Evolutionary conservation across 805 yeast genomes (phyloP), one percentile per base, ranked within the genome.

Genomic region (Blastobotrys parvus): DNA sequence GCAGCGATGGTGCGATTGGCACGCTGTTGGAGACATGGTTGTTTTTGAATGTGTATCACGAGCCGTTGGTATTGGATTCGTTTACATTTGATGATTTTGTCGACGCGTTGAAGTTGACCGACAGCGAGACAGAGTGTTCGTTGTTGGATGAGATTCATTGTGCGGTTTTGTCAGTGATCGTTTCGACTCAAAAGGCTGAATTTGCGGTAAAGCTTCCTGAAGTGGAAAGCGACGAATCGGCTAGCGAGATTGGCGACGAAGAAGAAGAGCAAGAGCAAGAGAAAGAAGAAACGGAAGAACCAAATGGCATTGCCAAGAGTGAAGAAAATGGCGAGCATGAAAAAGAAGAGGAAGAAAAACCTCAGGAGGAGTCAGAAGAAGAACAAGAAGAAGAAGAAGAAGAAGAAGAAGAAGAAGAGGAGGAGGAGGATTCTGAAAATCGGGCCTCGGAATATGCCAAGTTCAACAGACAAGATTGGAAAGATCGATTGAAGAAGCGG

Each of bases 41-140:
- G 1, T 87, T 86, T 54, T 60, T 85, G 22, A 84, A 84, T 57
- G 71, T 83, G 40, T 86, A 79, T 59, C 75, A 78, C 51, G 70
- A 71, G 29, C 77, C 86, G 0, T 63, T 86, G 25, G 57, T 71
- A 3, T 62, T 87, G n/a, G 87, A 81, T 53, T 73, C 82, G 0
- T 80, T 84, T 53, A 80, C 90, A 0, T 84, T 82, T 63, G 95
- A 86, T 62, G 94, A 82, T 51, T 83, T 75, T 54, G 57, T 81
- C 5, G 74, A 75, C 43, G 79, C 77, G 8, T 58, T 81, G 63
- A 64, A 66, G 31, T 67, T 79, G 73, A 64, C 65, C 22, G 66
- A 68, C 30, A 61, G 63, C 2, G 61, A 62, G 3, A 68, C 70
- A 2, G 60, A 75, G 31, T 76, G 83, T 51, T 68, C 63, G 8